Evolutionary conservation across 2,329 filamentous ascomycete species (phyloP).

Genomic region (Shiraia sp.): DNA sequence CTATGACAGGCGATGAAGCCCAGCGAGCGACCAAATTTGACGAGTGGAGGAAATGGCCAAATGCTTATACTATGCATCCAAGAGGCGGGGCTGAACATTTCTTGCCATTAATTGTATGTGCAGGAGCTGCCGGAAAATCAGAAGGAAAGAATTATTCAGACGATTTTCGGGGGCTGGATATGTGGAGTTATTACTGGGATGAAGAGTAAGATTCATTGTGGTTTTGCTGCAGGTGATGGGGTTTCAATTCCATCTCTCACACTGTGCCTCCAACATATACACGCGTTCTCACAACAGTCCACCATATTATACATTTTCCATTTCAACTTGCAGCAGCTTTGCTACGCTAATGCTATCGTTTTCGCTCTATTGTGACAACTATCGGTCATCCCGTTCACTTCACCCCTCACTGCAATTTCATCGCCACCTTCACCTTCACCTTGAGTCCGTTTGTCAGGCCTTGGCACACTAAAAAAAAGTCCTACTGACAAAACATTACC

Average conservation of each 20-base stretch:
- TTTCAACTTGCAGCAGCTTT: too few relatives aligned
- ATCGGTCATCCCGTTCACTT: too few relatives aligned
- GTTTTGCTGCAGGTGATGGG: not conserved
- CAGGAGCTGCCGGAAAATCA: constrained; percentile 53
- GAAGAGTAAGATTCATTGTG: constrained; percentile 12
- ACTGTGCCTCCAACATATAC: not conserved
- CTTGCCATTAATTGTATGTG: constrained; percentile 62
- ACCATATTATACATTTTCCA: too few relatives aligned
- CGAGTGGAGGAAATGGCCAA: constrained; percentile 55
- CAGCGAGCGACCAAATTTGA: constrained; percentile 49
- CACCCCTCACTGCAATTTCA: too few relatives aligned
- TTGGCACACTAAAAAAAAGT: too few relatives aligned
- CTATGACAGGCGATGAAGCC: constrained; percentile 36
- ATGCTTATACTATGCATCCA: constrained; percentile 60
- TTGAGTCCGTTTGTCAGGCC: too few relatives aligned
- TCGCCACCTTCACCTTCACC: too few relatives aligned
- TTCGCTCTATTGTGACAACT: too few relatives aligned
- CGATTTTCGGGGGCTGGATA: constrained; percentile 54
- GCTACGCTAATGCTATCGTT: too few relatives aligned
- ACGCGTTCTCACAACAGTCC: too few relatives aligned
- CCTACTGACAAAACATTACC: too few relatives aligned
- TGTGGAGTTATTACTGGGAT: constrained; percentile 62
- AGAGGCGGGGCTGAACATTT: constrained; percentile 61
- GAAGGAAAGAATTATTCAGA: constrained; percentile 54
- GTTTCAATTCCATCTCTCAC: not conserved